Percentiles rank a stretch among this genome's conserved stretches.
Evolutionary conservation across 2,329 filamentous ascomycete species (phyloP).

Genomic region (Talaromyces sp.): DNA sequence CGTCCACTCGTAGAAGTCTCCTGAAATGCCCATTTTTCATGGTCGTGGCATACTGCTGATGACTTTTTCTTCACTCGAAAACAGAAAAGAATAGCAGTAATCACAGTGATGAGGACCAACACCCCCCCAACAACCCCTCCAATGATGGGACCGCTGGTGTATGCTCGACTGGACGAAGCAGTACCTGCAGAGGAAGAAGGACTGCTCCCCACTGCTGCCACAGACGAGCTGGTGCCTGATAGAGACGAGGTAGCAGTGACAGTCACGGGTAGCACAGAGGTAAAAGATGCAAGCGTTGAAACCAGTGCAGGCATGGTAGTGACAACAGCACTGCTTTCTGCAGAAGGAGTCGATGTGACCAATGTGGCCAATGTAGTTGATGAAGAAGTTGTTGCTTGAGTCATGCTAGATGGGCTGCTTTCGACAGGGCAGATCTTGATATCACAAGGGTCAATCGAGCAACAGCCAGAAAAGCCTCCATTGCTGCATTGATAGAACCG

Average conservation of each 20-base stretch:
- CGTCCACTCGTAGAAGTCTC: neutral
- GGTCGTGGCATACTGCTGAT: neutral
- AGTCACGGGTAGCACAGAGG: neutral
- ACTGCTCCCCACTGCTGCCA: neutral
- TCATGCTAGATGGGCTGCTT: neutral
- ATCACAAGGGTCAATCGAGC: slow-evolving; percentile 26
- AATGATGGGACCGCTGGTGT: slow-evolving; percentile 14
- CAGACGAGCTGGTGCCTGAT: neutral
- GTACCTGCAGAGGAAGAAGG: neutral
- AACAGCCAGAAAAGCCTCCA: slow-evolving; percentile 24
- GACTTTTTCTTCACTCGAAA: neutral
- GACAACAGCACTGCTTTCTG: neutral
- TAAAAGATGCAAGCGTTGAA: neutral
- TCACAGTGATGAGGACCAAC: slow-evolving; percentile 6
- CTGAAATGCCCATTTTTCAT: neutral
- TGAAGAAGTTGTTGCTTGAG: neutral
- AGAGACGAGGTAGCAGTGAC: neutral
- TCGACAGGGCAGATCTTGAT: slow-evolving; percentile 24
- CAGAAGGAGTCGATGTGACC: neutral
- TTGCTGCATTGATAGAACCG: slow-evolving; percentile 4
- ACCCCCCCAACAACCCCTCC: slow-evolving; percentile 19
- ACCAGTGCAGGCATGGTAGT: neutral
- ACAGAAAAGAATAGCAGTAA: neutral
- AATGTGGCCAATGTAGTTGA: neutral
- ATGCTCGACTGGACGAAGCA: neutral